Evolutionary conservation across 805 yeast species (phyloP), one percentile per base, ranked within the genome.

Genomic region (Hemisphaericaspora nanyangensis): DNA sequence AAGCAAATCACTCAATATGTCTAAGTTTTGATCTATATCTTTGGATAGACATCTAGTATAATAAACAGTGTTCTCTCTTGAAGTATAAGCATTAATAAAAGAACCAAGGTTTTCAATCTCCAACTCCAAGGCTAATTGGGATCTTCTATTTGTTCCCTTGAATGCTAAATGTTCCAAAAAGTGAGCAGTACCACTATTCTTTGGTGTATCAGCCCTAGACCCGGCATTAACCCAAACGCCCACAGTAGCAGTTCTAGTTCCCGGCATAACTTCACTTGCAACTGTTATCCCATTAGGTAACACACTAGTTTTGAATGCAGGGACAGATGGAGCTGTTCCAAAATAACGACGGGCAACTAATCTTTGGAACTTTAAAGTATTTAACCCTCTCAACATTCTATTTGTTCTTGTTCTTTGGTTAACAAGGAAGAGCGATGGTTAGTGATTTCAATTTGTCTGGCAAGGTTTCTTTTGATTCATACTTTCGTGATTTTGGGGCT

Each of bases 181-280:
- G 65, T 93, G 99, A 0, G 99, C 99, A 6, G 98, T 90, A 34
- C 99, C 99, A 37, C 79, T 72, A 51, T 89, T 89, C 55, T 74
- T 74, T 54, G 85, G 79, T 53, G 80, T 83, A 63, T 93, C 99
- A 3, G 98, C 98, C 46, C 99, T 75, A 3, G 97, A 90, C 2
- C 99, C 99, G 29, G 99, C 96, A 64, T 93, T 96, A 45, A 93
- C 89, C 91, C 96, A 95, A 39, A 93, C 91, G 2, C 98, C 99
- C 11, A 93, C 96, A 2, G 99, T 93, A 45, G 99, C 98, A 31
- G 97, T 89, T 50, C 83, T 75, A 6, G 95, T 82, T 46, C 85
- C 82, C 8, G 98, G 98, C 58, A 85, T 79, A 31, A 73, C 56
- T 59, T 93, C 98, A 33, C 95, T 77, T 39, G 98, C 99, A 29